Percentiles rank a stretch among this genome's conserved stretches.
Evolutionary conservation across 257 asterid species (phyloP).

Genomic region (Galeopsis tetrahit): DNA sequence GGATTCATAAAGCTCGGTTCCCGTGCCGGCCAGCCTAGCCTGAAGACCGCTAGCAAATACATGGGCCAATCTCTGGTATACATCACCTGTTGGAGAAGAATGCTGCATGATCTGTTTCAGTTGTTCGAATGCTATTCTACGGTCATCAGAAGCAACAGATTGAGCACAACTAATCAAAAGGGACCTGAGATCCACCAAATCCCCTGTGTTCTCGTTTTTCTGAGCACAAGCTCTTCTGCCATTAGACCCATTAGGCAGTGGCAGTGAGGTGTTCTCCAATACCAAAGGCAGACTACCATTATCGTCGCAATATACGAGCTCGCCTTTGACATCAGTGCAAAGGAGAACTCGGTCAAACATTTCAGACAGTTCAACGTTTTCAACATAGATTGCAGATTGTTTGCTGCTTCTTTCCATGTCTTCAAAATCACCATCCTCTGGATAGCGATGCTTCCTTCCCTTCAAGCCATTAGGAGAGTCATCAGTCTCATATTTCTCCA

Average conservation of each 20-base stretch:
- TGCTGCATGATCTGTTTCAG: conserved; percentile 71
- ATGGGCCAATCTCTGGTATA: conserved; percentile 73
- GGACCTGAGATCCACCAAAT: conserved; percentile 72
- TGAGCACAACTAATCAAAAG: conserved; percentile 83
- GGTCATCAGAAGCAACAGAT: conserved; percentile 78
- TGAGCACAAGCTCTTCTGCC: conserved; percentile 49
- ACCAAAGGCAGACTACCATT: conserved; percentile 23
- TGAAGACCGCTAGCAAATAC: conserved; percentile 76
- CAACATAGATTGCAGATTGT: conserved; percentile 69
- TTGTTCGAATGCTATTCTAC: conserved; percentile 69
- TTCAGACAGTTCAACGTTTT: conserved; percentile 80
- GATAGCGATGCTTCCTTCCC: conserved; percentile 79
- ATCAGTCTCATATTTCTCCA: conserved; percentile 55
- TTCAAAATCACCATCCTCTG: conserved; percentile 58
- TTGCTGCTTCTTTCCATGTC: conserved; percentile 76
- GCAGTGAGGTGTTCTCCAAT: conserved; percentile 29
- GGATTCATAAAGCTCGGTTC: conserved; percentile 71
- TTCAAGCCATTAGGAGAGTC: conserved; percentile 42
- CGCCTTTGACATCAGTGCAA: conserved; percentile 49
- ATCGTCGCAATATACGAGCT: conserved; percentile 29
- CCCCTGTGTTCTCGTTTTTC: conserved; percentile 51
- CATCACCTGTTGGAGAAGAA: conserved; percentile 75
- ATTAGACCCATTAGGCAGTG: conserved; percentile 35
- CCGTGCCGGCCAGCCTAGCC: conserved; percentile 85
- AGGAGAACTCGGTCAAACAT: conserved; percentile 83